Base-by-base conservation (phyloP, 1,139 yeast species). In the Protomyces pachydermus region DNA sequence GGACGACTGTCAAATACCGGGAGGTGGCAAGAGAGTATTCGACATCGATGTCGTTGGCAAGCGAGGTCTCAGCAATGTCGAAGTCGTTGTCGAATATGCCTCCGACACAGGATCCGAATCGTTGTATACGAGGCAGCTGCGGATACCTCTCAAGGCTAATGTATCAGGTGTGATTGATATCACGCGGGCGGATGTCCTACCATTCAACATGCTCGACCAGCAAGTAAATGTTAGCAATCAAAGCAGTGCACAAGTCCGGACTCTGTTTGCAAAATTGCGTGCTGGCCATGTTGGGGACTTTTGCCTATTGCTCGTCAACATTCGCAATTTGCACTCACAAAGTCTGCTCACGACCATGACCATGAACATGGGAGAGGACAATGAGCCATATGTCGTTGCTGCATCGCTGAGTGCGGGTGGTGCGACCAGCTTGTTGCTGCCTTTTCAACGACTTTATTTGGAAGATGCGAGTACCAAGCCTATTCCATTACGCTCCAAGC, bases 401-500 rank as follows among this genome's bases (percentile, higher is more conserved):
- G 74, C 71, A 20, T 55, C 68, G 8, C 76, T 85, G 37, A 79
- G 78, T 48, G 79, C 85, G 0, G 77, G 79, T 10, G 81, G 80
- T 56, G 83, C 91, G 0, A 76, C 79, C 20, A 78, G 98, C 67
- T 76, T 88, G 51, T 76, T 91, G 32, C 70, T 93, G 3, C 97
- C 97, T 0, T 76, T 90, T 9, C 81, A 80, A 67, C 80, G 90
- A 71, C 75, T 84, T 20, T 76, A 79, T 3, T 71, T 80, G 23
- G 73, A 77, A 2, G 77, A 77, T 6, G 79, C 80, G n/a, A 79
- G 81, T 18, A 73, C 76, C 3, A 74, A 75, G 50, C 81, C 83
- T 0, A 85, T 91, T 37, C 98, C 98, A n/a, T 85, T 89, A 35
- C 76, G 91, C 53, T 74, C 87, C 51, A 83, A 84, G 55, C 84